A percentile compares a stretch with the other conserved stretches of the same genome.
Conservation (phyloP, 2,329 filamentous ascomycete species). For the Neoarthrinium moseri region DNA sequence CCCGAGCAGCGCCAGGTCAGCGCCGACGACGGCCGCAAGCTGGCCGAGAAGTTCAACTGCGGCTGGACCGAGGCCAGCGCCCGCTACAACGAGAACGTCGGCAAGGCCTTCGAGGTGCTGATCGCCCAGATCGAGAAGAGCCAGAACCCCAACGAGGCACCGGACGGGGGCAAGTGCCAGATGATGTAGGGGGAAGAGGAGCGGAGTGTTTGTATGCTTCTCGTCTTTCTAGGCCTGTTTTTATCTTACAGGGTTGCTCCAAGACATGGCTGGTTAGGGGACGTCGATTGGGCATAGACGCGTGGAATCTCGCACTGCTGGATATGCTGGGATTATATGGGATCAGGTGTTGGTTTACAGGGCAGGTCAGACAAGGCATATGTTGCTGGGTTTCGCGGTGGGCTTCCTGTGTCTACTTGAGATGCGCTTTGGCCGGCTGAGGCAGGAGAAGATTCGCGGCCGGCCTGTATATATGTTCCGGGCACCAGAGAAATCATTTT, state of each 20-base stretch:
- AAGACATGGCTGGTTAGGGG: no score
- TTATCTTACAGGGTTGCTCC: no score
- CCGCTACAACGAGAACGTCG: constrained; percentile 90
- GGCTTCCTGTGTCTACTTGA: constrained; percentile 9
- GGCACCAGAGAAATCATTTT: background rate
- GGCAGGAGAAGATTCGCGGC: background rate
- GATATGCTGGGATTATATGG: no score
- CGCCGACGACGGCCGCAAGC: constrained; percentile 77
- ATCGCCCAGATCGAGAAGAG: constrained; percentile 94
- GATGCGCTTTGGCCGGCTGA: constrained; percentile 1
- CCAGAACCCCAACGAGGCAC: constrained; percentile 83
- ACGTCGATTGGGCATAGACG: no score
- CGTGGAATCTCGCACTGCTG: no score
- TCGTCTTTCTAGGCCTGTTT: no score
- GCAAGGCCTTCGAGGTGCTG: constrained; percentile 89
- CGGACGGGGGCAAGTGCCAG: constrained; percentile 75
- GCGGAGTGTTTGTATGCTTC: no score
- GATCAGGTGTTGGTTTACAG: no score
- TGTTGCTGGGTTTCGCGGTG: constrained; percentile 4
- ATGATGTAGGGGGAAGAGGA: constrained; percentile 66
- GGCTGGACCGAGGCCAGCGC: constrained; percentile 95
- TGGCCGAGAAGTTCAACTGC: constrained; percentile 85
- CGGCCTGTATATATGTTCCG: constrained; percentile 8
- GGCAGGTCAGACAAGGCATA: no score
- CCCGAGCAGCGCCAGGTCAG: constrained; percentile 91